A percentile compares a stretch with the other conserved stretches of the same genome.
These are phyloP conservation scores for Solanum chilense DNA, from an alignment of 257 asterid genomes.

Conservation along the genomic window DNA sequence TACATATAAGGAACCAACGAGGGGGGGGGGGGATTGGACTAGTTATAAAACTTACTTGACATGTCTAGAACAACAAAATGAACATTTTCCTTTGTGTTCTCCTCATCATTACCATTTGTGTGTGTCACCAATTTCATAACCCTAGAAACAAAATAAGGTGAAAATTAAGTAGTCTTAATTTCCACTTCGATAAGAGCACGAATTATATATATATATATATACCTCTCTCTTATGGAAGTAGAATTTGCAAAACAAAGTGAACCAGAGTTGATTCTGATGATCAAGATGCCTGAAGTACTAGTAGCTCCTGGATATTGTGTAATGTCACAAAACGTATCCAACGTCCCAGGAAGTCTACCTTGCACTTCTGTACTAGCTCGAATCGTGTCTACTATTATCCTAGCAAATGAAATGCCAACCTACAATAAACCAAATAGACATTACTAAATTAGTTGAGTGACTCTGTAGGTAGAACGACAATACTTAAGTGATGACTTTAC, in stretches of 20 bases:
- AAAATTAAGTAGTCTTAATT: background rate
- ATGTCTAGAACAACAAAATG: slow-evolving; percentile 51
- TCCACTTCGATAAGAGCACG: background rate
- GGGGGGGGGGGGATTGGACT: background rate
- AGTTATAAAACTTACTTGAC: slow-evolving; percentile 37
- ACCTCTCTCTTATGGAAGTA: slow-evolving; percentile 61
- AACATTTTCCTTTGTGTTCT: slow-evolving; percentile 21
- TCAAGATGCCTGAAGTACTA: slow-evolving; percentile 31
- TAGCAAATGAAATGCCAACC: slow-evolving; percentile 56
- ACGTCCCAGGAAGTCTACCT: slow-evolving; percentile 55
- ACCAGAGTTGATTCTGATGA: slow-evolving; percentile 42
- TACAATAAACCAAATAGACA: slow-evolving; percentile 5
- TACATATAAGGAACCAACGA: no score
- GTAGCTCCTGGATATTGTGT: slow-evolving; percentile 44
- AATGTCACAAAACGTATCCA: slow-evolving; percentile 38
- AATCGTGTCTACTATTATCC: slow-evolving; percentile 32
- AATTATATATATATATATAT: background rate
- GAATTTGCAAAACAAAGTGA: slow-evolving; percentile 69
- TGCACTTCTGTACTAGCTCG: slow-evolving; percentile 58
- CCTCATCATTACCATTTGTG: slow-evolving; percentile 22
- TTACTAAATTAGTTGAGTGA: background rate
- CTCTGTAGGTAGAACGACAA: background rate
- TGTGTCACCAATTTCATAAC: slow-evolving; percentile 29
- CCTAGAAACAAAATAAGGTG: slow-evolving; percentile 14
- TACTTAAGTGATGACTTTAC: background rate